Evolutionary conservation across 179 eudicot species (phyloP).

Genomic region (Actinidia arguta): DNA sequence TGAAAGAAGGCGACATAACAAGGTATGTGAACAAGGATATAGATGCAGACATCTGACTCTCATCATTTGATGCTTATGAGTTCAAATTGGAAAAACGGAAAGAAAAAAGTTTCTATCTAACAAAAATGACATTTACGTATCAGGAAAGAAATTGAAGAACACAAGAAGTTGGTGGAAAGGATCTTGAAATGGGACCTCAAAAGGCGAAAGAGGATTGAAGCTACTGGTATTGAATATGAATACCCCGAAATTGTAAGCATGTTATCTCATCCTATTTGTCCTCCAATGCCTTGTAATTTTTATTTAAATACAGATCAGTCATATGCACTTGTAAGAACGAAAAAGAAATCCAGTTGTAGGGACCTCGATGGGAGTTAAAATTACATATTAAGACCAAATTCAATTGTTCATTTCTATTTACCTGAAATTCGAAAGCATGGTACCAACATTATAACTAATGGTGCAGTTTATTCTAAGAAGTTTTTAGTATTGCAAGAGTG

Average conservation of each 20-base stretch:
- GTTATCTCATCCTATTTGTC: background rate
- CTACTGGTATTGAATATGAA: constrained; percentile 89
- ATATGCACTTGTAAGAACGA: too few species aligned
- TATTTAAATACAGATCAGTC: background rate
- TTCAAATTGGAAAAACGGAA: background rate
- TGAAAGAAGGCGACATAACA: constrained; percentile 65
- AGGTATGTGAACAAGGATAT: constrained; percentile 46
- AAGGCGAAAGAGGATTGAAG: constrained; percentile 70
- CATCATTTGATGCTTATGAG: background rate
- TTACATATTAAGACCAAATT: background rate
- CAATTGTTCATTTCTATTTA: background rate
- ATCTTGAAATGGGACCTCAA: constrained; percentile 70
- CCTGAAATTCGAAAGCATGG: background rate
- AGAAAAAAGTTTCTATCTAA: background rate
- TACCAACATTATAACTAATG: background rate
- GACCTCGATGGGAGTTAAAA: background rate
- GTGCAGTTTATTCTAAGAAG: background rate
- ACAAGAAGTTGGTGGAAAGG: constrained; percentile 66
- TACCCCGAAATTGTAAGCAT: constrained; percentile 74
- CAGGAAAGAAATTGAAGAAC: constrained; percentile 84
- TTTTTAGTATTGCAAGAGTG: background rate
- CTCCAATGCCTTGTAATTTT: background rate
- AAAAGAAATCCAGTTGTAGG: background rate
- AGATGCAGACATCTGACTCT: background rate
- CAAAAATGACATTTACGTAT: background rate